phyloP scores from a whole-genome alignment of 2,329 filamentous ascomycete genomes.

The Penicillium palitans region DNA sequence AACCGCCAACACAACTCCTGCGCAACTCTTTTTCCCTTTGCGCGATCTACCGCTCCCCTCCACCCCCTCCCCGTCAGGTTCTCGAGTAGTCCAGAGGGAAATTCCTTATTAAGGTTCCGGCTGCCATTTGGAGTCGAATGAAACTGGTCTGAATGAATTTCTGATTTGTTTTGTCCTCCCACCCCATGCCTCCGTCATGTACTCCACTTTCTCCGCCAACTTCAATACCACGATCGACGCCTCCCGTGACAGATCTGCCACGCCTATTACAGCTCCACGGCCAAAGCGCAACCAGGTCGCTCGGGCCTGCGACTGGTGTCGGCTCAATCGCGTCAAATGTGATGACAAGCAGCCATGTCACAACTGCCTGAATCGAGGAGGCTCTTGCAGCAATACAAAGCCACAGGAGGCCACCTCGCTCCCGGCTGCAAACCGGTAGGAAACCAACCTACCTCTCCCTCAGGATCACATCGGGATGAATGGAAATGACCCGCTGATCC shows the following conservation, averaged over 20 bases:
- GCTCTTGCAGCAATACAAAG: constrained; percentile 12
- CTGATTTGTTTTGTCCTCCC: not conserved
- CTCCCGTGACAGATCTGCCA: not conserved
- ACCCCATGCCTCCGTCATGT: not conserved
- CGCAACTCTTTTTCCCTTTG: not conserved
- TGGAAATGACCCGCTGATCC: not conserved
- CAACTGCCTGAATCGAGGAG: constrained; percentile 2
- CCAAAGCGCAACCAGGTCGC: not conserved
- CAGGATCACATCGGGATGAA: not conserved
- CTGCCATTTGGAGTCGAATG: not conserved
- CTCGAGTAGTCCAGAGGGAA: not conserved
- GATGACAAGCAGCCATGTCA: constrained; percentile 2
- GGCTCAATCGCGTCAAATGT: not conserved
- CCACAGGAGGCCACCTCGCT: constrained; percentile 7
- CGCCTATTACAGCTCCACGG: not conserved
- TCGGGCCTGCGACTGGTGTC: not conserved
- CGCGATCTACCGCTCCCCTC: not conserved
- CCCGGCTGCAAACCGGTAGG: constrained; percentile 6
- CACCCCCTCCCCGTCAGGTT: not conserved
- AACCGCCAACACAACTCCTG: not conserved
- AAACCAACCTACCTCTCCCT: not conserved
- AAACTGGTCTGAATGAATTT: not conserved
- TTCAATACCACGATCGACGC: constrained; percentile 3
- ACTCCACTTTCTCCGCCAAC: constrained; percentile 9
- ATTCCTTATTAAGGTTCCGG: not conserved